Percentiles rank a stretch among this genome's conserved stretches.
These are phyloP conservation scores for Podosphaera leucotricha DNA, from an alignment of 2,329 filamentous ascomycete genomes.

Conservation along the genomic window DNA sequence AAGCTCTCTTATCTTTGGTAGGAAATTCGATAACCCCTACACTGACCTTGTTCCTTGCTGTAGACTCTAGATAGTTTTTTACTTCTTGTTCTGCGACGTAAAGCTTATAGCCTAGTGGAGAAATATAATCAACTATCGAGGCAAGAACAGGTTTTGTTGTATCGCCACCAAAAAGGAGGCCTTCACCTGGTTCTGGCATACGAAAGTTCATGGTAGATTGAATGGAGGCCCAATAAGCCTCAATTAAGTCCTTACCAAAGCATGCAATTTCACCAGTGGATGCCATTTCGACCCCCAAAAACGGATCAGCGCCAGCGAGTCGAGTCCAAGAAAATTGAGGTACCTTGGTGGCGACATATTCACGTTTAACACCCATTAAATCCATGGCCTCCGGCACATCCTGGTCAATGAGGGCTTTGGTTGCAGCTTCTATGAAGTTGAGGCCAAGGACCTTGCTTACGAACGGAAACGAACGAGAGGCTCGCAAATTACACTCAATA, in stretches of 20 bases:
- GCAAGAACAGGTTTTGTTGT: constrained; percentile 44
- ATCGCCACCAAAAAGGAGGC: constrained; percentile 84
- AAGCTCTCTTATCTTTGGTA: constrained; percentile 79
- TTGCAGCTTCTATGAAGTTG: constrained; percentile 93
- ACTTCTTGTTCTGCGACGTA: constrained; percentile 64
- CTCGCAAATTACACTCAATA: constrained; percentile 94
- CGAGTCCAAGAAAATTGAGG: constrained; percentile 98
- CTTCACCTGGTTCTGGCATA: constrained; percentile 79
- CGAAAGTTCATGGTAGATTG: constrained; percentile 99
- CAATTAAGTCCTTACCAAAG: constrained; percentile 86
- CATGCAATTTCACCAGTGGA: constrained; percentile 96
- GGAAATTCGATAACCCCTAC: constrained; percentile 95
- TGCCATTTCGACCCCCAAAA: constrained; percentile 94
- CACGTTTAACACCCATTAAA: constrained; percentile 68
- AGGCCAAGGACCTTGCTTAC: constrained; percentile 88
- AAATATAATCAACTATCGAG: constrained; percentile 64
- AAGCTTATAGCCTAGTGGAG: constrained; percentile 83
- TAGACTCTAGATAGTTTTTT: constrained; percentile 60
- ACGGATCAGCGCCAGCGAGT: constrained; percentile 87
- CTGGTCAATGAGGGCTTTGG: constrained; percentile 70
- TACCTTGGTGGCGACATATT: constrained; percentile 93
- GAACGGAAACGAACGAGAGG: constrained; percentile 94
- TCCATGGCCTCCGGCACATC: constrained; percentile 68
- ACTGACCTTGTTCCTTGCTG: constrained; percentile 37
- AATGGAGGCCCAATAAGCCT: constrained; percentile 92